Evolutionary conservation across 352 stramenopile genomes (phyloP), one percentile per base, ranked within the genome.

Genomic region (Phytophthora citricola): DNA sequence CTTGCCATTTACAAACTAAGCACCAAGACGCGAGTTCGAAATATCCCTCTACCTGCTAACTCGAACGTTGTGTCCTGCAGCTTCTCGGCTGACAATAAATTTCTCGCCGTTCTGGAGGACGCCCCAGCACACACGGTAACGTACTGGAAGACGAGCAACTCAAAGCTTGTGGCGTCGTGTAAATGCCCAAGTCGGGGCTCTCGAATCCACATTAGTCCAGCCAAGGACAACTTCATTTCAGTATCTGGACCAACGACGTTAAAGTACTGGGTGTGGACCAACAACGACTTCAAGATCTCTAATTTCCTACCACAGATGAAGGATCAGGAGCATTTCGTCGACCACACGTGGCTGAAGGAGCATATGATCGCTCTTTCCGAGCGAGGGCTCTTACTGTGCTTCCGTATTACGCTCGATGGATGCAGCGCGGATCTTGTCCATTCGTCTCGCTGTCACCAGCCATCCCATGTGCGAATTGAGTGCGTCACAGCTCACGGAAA

Each of bases 271-370:
- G 58, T 90, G 9, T 89, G 87, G 75, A 90, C 78, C 2, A 90
- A 89, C 24, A 88, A 78, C 41, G 85, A 92, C 40, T 90, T 93
- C 55, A 89, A 86, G 40, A 93, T 90, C 46, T 75, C 78, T 22
- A 92, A 91, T 47, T 89, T 93, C n/a, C 31, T 93, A 0, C 85
- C 85, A 8, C 83, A 84, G 36, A 69, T 87, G 7, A 78, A 85
- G 2, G 87, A 94, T n/a, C 85, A 93, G 38, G 84, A 93, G 39
- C 85, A 93, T 66, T 93, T 92, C 52, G 83, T 91, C 3, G 87
- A 94, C 54, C 87, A 94, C 39, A 71, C 89, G 3, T 94, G 87
- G 85, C 53, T 90, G 7, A 81, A 81, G 22, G 80, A 93, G 47
- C 78, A 86, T 52, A 90, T 94, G 78, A 61, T 92, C 5, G 72